Conservation (phyloP, 306 rosid species). For the Coriaria nepalensis region DNA sequence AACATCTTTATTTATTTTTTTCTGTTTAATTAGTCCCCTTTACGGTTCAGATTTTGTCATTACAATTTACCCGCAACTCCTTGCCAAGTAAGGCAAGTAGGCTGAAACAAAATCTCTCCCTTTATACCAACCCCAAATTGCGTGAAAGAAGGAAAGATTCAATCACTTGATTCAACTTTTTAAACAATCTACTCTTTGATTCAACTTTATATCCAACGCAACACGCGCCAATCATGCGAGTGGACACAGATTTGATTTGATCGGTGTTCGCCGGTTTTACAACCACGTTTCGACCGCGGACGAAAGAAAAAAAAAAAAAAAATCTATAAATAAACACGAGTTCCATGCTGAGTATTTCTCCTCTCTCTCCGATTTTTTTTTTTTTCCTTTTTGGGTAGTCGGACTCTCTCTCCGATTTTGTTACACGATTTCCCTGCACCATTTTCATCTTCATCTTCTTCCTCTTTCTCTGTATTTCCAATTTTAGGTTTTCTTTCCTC, state of each 20-base stretch:
- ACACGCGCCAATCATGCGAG: neutral
- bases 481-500: neutral
- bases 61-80: no score
- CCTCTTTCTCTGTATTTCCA: conserved; percentile 7
- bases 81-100: no score
- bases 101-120: no score
- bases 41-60: no score
- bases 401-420: conserved; percentile 1
- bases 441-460: neutral
- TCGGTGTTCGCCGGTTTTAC: conserved; percentile 12
- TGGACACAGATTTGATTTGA: neutral
- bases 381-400: no score
- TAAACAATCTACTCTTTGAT: neutral
- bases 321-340: conserved; percentile 11
- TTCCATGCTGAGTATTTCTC: neutral
- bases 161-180: neutral
- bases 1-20: no score
- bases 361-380: no score
- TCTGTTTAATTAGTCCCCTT: no score
- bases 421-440: conserved; percentile 3
- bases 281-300: conserved; percentile 10
- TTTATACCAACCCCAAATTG: no score
- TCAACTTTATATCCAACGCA: neutral
- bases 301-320: neutral
- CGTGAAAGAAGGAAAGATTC: no score